Base-by-base conservation (phyloP, 2,329 filamentous ascomycete species). In the Fusarium torreyae region DNA sequence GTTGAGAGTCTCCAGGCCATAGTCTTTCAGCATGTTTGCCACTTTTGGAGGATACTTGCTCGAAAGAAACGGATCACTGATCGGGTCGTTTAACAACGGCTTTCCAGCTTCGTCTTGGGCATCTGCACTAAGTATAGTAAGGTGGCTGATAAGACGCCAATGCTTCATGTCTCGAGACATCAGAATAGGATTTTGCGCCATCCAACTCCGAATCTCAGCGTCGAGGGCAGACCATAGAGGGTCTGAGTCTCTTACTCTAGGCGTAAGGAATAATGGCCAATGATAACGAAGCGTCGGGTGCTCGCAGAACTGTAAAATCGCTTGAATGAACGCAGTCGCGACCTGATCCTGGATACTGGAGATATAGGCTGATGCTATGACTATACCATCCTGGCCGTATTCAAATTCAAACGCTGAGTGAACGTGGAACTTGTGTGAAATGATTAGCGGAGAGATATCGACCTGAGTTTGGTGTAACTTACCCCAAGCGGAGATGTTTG, bases 251-350 rank as follows among this genome's bases (percentile, higher is more conserved):
- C 10, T 14, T 3, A n/a, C 1, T 17, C 6, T 6, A 1, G 42
- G 10, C 6, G 59, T 42, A 14, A 72, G 61, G 22, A 72, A 72
- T 3, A 39, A 1, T 1, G 57, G 49, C 70, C 69, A 72, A 10
- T 52, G 13, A 17, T 68, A 72, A 28, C 63, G 51, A 5, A 72
- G 66, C 2, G 26, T 52, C 7, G 54, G 39, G 31, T 70, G 56
- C 7, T 59, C 26, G n/a, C 67, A 73, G 17, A 73, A 73, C 18
- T 69, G 33, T 2, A 59, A 34, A 24, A 69, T 40, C 0, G 67
- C 62, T 7, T 55, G 2, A 1, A 57, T 33, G 26, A 73, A 67
- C 0, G 63, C 17, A 1, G 1, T 6, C 1, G 42, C 5, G 13
- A 72, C 46, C 22, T 33, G n/a, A 2, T 6, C 17, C 0, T 24